A percentile compares a stretch with the other conserved stretches of the same genome.
Evolutionary conservation across 2,329 filamentous ascomycete genomes (phyloP).

Genomic region (Xylariaceae sp.): DNA sequence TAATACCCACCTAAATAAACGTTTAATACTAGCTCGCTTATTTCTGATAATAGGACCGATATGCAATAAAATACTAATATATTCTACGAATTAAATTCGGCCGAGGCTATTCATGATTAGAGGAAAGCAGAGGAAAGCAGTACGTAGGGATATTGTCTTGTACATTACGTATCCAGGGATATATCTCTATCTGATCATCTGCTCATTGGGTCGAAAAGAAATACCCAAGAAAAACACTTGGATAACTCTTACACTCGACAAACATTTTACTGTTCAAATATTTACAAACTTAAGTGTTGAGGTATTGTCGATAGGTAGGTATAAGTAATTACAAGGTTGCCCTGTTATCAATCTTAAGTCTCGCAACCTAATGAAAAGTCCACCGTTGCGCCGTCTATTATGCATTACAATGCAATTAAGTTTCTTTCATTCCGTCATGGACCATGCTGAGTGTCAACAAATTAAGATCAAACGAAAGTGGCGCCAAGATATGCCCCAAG

Average conservation of each 20-base stretch:
- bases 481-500: conserved; percentile 25
- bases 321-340: conserved; percentile 25
- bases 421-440: conserved; percentile 22
- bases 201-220: background rate
- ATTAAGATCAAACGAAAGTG: conserved; percentile 15
- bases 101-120: too few species aligned
- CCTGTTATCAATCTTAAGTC: conserved; percentile 27
- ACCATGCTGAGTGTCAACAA: conserved; percentile 18
- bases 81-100: too few species aligned
- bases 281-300: background rate
- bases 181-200: too few species aligned
- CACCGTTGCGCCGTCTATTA: conserved; percentile 26
- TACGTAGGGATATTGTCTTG: too few species aligned
- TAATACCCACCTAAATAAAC: too few species aligned
- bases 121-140: too few species aligned
- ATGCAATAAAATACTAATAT: too few species aligned
- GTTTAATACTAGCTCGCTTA: too few species aligned
- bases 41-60: too few species aligned
- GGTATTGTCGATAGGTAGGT: background rate
- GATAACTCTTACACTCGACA: too few species aligned
- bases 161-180: too few species aligned
- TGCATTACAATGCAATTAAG: conserved; percentile 21
- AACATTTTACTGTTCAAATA: conserved; percentile 12
- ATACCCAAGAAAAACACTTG: too few species aligned
- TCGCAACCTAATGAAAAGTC: background rate